phyloP scores from a whole-genome alignment of 352 stramenopile genomes.

The Peronosclerospora sorghi region DNA sequence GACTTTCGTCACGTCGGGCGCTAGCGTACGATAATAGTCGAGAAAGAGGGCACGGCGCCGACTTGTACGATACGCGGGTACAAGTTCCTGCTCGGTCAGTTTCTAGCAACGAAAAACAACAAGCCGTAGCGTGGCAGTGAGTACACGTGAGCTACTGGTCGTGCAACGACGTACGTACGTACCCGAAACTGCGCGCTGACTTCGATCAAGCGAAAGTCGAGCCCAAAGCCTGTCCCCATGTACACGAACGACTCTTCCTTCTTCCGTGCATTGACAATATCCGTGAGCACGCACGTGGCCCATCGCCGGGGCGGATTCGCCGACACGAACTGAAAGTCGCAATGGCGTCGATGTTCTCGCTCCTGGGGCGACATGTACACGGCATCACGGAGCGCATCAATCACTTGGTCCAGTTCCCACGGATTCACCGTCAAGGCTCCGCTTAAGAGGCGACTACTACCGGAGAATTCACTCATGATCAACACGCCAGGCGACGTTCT shows the following conservation, averaged over 20 bases:
- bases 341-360: constrained; percentile 58
- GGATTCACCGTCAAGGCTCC: constrained; percentile 95
- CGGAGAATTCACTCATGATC: constrained; percentile 97
- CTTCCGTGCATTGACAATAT: constrained; percentile 70
- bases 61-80: constrained; percentile 53
- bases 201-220: constrained; percentile 94
- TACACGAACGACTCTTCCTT: constrained; percentile 74
- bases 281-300: constrained; percentile 59
- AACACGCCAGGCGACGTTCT: constrained; percentile 74
- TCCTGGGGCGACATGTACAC: constrained; percentile 68
- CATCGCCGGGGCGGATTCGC: constrained; percentile 56
- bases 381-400: constrained; percentile 53
- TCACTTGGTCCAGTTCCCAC: constrained; percentile 88
- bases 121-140: neutral
- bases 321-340: constrained; percentile 68
- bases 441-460: constrained; percentile 90
- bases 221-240: constrained; percentile 89
- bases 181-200: constrained; percentile 88
- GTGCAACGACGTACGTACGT: constrained; percentile 13
- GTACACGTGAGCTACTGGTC: neutral
- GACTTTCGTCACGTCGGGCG: constrained; percentile 83
- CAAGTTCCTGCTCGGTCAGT: constrained; percentile 54
- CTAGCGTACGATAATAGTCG: constrained; percentile 97
- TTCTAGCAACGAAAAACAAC: constrained; percentile 28
- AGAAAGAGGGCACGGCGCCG: constrained; percentile 91